phyloP scores from a whole-genome alignment of 2,329 filamentous ascomycete genomes.

The Diaporthe amygdali region DNA sequence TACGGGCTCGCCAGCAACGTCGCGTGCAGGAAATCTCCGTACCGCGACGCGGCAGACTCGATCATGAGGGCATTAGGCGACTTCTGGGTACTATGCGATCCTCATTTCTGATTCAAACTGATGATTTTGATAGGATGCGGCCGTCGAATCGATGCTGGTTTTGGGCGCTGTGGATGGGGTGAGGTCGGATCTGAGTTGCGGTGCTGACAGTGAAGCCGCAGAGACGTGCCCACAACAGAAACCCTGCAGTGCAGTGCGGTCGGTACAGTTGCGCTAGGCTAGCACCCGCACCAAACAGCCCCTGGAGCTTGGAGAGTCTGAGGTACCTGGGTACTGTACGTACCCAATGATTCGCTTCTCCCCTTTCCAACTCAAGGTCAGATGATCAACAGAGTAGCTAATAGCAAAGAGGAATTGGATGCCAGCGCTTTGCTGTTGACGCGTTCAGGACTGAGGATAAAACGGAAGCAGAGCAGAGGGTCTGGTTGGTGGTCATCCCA shows the following conservation, averaged over 20 bases:
- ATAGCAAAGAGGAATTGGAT: background rate
- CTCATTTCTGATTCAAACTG: conserved; percentile 42
- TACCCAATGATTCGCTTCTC: background rate
- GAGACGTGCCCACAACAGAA: conserved; percentile 2
- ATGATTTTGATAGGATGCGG: conserved; percentile 51
- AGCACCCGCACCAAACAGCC: background rate
- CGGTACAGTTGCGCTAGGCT: background rate
- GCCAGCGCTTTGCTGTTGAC: background rate
- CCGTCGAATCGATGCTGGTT: conserved; percentile 45
- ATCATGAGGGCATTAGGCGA: conserved; percentile 51
- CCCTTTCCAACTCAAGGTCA: background rate
- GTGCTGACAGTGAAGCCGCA: conserved; percentile 32
- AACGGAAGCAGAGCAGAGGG: background rate
- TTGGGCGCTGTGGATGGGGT: conserved; percentile 31
- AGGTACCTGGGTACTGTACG: background rate
- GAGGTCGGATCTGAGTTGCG: conserved; percentile 32
- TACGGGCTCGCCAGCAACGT: conserved; percentile 34
- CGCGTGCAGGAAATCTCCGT: conserved; percentile 53
- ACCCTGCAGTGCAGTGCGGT: background rate
- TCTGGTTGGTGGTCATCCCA: background rate
- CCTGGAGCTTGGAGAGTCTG: background rate
- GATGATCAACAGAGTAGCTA: background rate
- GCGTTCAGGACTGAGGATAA: background rate
- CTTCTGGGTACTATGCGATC: conserved; percentile 47
- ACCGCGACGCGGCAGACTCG: conserved; percentile 47